A percentile compares a stretch with the other conserved stretches of the same genome.
phyloP scores from a whole-genome alignment of 495 filamentous ascomycete species.

The Annulohypoxylon nitens region DNA sequence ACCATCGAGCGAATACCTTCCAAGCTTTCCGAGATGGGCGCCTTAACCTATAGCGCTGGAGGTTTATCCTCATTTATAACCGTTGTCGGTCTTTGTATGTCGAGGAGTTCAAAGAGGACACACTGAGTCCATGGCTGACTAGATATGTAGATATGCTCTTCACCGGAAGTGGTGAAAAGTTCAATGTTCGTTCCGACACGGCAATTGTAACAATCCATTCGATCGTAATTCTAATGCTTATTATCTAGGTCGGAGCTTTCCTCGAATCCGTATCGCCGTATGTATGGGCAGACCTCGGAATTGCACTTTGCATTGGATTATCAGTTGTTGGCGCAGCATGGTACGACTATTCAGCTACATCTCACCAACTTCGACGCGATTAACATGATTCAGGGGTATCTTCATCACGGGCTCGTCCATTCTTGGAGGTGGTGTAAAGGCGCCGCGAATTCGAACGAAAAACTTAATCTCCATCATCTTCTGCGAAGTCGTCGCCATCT shows the following conservation, averaged over 20 bases:
- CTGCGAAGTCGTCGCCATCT: slow-evolving; percentile 99
- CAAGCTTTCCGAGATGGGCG: slow-evolving; percentile 62
- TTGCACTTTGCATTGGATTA: slow-evolving; percentile 92
- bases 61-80: slow-evolving; percentile 76
- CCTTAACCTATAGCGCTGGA: slow-evolving; percentile 73
- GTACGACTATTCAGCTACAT: slow-evolving; percentile 65
- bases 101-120: not conserved
- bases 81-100: slow-evolving; percentile 90
- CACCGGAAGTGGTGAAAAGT: slow-evolving; percentile 92
- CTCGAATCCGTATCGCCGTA: slow-evolving; percentile 94
- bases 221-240: slow-evolving; percentile 47
- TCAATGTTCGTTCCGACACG: slow-evolving; percentile 77
- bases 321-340: slow-evolving; percentile 98
- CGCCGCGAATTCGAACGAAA: slow-evolving; percentile 97
- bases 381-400: slow-evolving; percentile 80
- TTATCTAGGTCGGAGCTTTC: slow-evolving; percentile 85
- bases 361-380: slow-evolving; percentile 8
- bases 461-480: slow-evolving; percentile 99
- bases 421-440: slow-evolving; percentile 93
- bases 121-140: slow-evolving; percentile 53
- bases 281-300: slow-evolving; percentile 91
- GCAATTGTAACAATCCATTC: not conserved
- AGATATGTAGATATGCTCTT: slow-evolving; percentile 93
- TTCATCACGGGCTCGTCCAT: slow-evolving; percentile 99
- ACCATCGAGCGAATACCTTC: slow-evolving; percentile 21